phyloP scores from a whole-genome alignment of 495 filamentous ascomycete species.

The Endocarpon pusillum region DNA sequence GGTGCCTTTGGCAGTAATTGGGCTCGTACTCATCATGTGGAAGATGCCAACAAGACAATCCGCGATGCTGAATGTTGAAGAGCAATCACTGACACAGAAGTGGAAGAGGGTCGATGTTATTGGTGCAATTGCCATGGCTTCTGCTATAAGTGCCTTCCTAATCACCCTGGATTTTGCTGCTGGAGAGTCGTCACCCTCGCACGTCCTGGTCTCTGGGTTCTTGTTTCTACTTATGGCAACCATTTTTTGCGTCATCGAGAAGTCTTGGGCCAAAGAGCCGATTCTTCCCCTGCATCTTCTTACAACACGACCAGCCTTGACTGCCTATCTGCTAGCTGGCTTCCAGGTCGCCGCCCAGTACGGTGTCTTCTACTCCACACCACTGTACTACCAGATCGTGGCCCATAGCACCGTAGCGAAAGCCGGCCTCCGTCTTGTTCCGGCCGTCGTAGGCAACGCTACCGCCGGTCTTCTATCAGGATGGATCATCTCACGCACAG shows the following conservation, averaged over 20 bases:
- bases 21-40: conserved; percentile 29
- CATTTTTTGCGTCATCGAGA: conserved; percentile 34
- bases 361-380: conserved; percentile 32
- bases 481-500: conserved; percentile 37
- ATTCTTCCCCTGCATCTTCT: conserved; percentile 45
- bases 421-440: conserved; percentile 44
- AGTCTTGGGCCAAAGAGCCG: conserved; percentile 35
- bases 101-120: conserved; percentile 40
- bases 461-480: conserved; percentile 44
- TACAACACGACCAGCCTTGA: conserved; percentile 32
- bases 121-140: conserved; percentile 32
- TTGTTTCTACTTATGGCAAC: conserved; percentile 19
- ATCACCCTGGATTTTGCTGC: conserved; percentile 43
- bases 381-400: conserved; percentile 56
- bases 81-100: conserved; percentile 9
- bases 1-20: conserved; percentile 34
- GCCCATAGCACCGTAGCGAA: conserved; percentile 32
- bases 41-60: conserved; percentile 25
- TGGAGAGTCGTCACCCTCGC: conserved; percentile 24
- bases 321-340: conserved; percentile 33
- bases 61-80: neutral
- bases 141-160: conserved; percentile 30
- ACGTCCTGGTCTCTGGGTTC: conserved; percentile 6
- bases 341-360: conserved; percentile 42
- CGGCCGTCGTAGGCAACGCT: conserved; percentile 48